Evolutionary conservation across 305 asterid genomes (phyloP).

Genomic region (Solanum hybrid): DNA sequence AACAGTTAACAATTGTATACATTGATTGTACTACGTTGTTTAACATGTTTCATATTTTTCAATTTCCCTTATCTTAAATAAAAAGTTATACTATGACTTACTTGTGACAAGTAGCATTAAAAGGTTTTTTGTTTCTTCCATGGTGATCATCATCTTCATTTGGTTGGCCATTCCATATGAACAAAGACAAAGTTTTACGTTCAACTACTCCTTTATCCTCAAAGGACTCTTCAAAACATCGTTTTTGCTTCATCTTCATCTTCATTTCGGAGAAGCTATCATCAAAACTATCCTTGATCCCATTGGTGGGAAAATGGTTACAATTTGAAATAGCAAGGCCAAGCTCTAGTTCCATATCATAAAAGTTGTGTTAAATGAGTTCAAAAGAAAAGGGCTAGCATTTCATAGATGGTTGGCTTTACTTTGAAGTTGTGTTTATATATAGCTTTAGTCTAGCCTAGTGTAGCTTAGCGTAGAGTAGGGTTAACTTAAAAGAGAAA

Average conservation of each 20-base stretch:
- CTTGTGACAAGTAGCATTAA: background rate
- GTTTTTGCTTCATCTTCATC: background rate
- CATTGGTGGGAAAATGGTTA: constrained; percentile 10
- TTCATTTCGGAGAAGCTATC: constrained; percentile 1
- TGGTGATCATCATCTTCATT: constrained; percentile 7
- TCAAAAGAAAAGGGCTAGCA: background rate
- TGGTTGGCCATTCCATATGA: constrained; percentile 41
- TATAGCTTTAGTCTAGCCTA: background rate
- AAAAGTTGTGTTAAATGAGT: background rate
- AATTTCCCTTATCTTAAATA: too few species aligned
- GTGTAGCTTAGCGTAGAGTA: background rate
- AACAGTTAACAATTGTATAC: background rate
- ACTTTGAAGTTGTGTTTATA: background rate
- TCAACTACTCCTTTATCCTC: constrained; percentile 14
- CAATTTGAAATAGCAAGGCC: constrained; percentile 43
- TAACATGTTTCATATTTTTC: background rate
- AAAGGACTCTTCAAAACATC: constrained; percentile 7
- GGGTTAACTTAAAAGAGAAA: background rate
- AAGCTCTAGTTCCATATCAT: constrained; percentile 41
- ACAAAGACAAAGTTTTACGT: constrained; percentile 18
- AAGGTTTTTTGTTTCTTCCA: background rate
- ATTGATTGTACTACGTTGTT: background rate
- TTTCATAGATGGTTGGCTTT: background rate
- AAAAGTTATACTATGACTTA: background rate
- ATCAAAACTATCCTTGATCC: background rate